Conservation (phyloP, 257 asterid species). For the Cruciata laevipes region DNA sequence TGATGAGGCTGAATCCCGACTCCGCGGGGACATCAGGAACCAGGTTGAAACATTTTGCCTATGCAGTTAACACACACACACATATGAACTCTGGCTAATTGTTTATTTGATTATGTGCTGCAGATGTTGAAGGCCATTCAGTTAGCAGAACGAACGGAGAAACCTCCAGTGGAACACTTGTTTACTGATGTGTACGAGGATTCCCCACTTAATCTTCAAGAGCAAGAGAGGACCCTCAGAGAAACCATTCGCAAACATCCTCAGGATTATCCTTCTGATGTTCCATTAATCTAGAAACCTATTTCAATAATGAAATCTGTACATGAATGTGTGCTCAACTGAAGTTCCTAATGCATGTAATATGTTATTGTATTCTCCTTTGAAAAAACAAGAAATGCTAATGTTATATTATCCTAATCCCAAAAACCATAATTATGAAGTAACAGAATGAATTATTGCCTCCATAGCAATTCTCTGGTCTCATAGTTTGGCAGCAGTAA, state of each 20-base stretch:
- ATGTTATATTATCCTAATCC: background rate
- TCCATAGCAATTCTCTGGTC: background rate
- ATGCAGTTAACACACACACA: background rate
- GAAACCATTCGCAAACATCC: constrained; percentile 47
- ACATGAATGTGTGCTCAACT: background rate
- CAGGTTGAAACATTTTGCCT: constrained; percentile 33
- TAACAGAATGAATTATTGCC: too few relatives aligned
- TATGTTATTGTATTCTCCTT: background rate
- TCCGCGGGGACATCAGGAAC: constrained; percentile 44
- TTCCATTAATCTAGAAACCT: constrained; percentile 39
- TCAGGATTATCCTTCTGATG: constrained; percentile 73
- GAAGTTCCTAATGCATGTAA: too few relatives aligned
- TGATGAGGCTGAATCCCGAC: constrained; percentile 53
- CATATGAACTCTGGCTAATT: background rate
- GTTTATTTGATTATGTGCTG: background rate
- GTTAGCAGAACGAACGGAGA: constrained; percentile 54
- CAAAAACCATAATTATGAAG: background rate
- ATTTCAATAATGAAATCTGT: background rate
- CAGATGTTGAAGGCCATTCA: constrained; percentile 72
- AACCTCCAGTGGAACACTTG: constrained; percentile 45
- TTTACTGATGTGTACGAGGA: constrained; percentile 68
- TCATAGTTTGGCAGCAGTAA: background rate
- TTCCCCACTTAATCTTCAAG: constrained; percentile 49
- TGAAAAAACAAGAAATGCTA: background rate
- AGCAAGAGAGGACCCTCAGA: constrained; percentile 62